Base-by-base conservation (phyloP, 257 asterid species). In the Nicotiana sylvestris region DNA sequence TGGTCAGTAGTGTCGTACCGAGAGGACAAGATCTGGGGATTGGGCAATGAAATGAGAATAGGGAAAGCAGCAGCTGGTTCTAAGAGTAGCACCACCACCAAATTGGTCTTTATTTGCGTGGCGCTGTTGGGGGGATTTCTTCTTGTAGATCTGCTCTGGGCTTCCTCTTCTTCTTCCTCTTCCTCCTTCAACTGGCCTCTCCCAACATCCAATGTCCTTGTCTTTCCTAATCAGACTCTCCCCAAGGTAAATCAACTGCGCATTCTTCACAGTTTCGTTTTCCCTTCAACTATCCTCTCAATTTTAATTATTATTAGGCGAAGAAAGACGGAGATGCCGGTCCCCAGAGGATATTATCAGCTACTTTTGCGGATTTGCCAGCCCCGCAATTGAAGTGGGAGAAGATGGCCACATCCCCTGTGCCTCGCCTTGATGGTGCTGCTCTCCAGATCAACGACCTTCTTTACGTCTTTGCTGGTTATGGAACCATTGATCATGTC, bases 351-450 rank as follows among this genome's bases (percentile, higher is more conserved):
- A 81, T 90, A 5, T 87, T 95, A 77, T 93, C 97, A 2, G 97
- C 96, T 56, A 93, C 97, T 60, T 95, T 89, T 89, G 97, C 99
- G 69, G 99, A 95, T 90, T 86, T 95, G 89, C 94, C 93, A 6
- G 98, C 90, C 66, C 97, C 99, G 9, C 84, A 87, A 84, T 85
- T 95, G 86, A 81, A 90, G 72, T 95, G 98, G 99, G 97, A 95
- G 88, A 90, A 92, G 90, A 95, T 95, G 99, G 87, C 93, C 9
- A 55, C 86, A 11, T 94, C 97, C 67, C 98, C 99, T 0, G 99
- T 95, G 83, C 96, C 99, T 85, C 98, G 99, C 79, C 98, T 95
- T 27, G 99, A 95, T 81, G 98, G 99, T 51, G 97, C 98, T 15
- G 98, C 98, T 6, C 81, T 95, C 76, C 99, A 95, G 87, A 91